Percentiles rank a stretch among this genome's conserved stretches.
phyloP scores from a whole-genome alignment of 495 filamentous ascomycete species.

The Trichoderma parareesei region DNA sequence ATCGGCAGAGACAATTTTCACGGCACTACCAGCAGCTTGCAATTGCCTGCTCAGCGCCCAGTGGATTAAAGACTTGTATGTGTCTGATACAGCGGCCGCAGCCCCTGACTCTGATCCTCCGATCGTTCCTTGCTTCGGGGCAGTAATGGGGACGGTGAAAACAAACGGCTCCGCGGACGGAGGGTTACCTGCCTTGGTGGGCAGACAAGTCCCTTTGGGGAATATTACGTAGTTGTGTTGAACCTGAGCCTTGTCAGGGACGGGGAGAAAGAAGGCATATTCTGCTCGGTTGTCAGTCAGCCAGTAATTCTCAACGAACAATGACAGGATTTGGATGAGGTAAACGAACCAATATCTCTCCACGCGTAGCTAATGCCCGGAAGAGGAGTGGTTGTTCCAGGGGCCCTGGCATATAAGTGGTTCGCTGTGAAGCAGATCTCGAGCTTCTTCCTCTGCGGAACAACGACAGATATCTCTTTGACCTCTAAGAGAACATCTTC shows the following conservation, averaged over 20 bases:
- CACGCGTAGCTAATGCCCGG: slow-evolving; percentile 57
- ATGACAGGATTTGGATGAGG: background rate
- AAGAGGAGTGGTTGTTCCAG: slow-evolving; percentile 56
- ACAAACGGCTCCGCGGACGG: slow-evolving; percentile 62
- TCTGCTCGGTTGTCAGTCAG: slow-evolving; percentile 36
- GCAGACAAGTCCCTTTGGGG: slow-evolving; percentile 54
- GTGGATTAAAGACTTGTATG: slow-evolving; percentile 54
- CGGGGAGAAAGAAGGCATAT: slow-evolving; percentile 71
- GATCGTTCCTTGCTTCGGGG: slow-evolving; percentile 55
- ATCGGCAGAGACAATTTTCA: slow-evolving; percentile 57
- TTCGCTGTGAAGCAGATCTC: slow-evolving; percentile 61
- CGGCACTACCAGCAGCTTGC: slow-evolving; percentile 42
- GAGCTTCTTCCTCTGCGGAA: slow-evolving; percentile 91
- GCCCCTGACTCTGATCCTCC: slow-evolving; percentile 32
- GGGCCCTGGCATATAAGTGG: slow-evolving; percentile 60
- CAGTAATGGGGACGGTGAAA: slow-evolving; percentile 70
- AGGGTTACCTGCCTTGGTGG: slow-evolving; percentile 25
- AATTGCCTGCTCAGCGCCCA: slow-evolving; percentile 56
- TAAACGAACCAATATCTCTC: slow-evolving; percentile 62
- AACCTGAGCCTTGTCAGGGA: slow-evolving; percentile 82
- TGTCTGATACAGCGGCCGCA: slow-evolving; percentile 47
- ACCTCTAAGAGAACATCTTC: slow-evolving; percentile 51
- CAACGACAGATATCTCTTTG: slow-evolving; percentile 62
- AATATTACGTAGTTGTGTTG: slow-evolving; percentile 88
- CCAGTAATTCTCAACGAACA: slow-evolving; percentile 9